phyloP scores from a whole-genome alignment of 169 alveolate genomes.

The Babesia gibsoni region DNA sequence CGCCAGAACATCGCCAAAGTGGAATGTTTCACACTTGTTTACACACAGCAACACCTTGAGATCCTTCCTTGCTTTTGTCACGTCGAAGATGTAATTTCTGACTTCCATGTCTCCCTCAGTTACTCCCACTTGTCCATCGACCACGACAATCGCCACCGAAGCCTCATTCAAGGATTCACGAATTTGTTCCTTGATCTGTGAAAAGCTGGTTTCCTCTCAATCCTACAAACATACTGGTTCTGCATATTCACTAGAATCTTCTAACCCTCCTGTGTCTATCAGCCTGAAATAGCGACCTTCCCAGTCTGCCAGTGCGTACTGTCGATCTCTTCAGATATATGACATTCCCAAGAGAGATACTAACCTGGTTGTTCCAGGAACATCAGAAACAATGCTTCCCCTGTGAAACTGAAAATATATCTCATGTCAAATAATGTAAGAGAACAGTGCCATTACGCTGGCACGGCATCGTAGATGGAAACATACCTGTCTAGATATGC shows the following conservation, averaged over 20 bases:
- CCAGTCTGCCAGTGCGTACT: conserved; percentile 74
- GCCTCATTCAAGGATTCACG: conserved; percentile 64
- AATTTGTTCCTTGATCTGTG: conserved; percentile 32
- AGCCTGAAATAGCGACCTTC: conserved; percentile 71
- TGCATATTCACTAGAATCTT: conserved; percentile 64
- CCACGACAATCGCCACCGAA: conserved; percentile 68
- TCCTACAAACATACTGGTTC: conserved; percentile 55
- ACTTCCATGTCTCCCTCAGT: conserved; percentile 42
- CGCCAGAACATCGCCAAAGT: conserved; percentile 69
- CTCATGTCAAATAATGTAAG: too few relatives aligned
- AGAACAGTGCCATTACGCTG: too few relatives aligned
- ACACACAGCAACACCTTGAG: conserved; percentile 66
- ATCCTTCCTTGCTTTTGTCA: not conserved
- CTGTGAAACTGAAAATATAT: conserved; percentile 62
- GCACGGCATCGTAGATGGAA: too few relatives aligned
- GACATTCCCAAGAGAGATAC: not conserved
- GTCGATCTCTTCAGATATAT: conserved; percentile 57
- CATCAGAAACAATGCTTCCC: conserved; percentile 73
- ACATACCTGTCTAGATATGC: conserved; percentile 67
- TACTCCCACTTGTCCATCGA: conserved; percentile 69
- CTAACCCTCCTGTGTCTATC: conserved; percentile 75
- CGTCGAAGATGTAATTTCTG: conserved; percentile 22
- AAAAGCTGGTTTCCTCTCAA: not conserved
- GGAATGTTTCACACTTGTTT: conserved; percentile 73
- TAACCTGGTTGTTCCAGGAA: conserved; percentile 68